A percentile compares a stretch with the other conserved stretches of the same genome.
These are phyloP conservation scores for Plenodomus tracheiphilus DNA, from an alignment of 2,329 filamentous ascomycete species.

Conservation along the genomic window DNA sequence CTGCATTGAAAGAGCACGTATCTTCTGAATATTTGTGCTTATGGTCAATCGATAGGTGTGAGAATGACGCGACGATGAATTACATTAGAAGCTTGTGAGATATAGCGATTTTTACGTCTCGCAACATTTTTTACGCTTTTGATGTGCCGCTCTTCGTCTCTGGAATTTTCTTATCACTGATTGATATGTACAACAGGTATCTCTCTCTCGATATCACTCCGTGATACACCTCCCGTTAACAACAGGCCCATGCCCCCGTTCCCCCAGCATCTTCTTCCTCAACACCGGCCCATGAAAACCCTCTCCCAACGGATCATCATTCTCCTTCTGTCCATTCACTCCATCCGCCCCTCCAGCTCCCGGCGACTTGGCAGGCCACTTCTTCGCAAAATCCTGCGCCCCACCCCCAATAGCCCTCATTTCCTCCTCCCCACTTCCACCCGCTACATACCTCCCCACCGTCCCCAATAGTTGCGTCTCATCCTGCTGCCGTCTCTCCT, in stretches of 20 bases:
- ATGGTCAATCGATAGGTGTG: no score
- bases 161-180: no score
- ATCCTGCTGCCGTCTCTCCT: conserved; percentile 23
- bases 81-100: no score
- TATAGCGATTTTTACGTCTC: no score
- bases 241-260: conserved; percentile 36
- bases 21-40: no score
- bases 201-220: no score
- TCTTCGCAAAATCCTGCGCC: conserved; percentile 38
- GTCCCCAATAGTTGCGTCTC: conserved; percentile 21
- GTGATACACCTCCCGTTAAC: conserved; percentile 25
- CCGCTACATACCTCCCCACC: conserved; percentile 29
- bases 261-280: conserved; percentile 24
- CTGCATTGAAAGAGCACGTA: no score
- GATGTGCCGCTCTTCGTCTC: no score
- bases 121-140: no score
- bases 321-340: not conserved
- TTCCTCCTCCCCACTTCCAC: conserved; percentile 24
- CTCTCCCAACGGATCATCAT: conserved; percentile 3
- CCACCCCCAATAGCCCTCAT: conserved; percentile 37
- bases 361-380: conserved; percentile 16
- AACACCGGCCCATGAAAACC: conserved; percentile 17
- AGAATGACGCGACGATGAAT: no score
- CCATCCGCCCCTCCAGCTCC: not conserved
- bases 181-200: no score